These are phyloP conservation scores for Lippia alba DNA, from an alignment of 305 asterid genomes.

Conservation along the genomic window DNA sequence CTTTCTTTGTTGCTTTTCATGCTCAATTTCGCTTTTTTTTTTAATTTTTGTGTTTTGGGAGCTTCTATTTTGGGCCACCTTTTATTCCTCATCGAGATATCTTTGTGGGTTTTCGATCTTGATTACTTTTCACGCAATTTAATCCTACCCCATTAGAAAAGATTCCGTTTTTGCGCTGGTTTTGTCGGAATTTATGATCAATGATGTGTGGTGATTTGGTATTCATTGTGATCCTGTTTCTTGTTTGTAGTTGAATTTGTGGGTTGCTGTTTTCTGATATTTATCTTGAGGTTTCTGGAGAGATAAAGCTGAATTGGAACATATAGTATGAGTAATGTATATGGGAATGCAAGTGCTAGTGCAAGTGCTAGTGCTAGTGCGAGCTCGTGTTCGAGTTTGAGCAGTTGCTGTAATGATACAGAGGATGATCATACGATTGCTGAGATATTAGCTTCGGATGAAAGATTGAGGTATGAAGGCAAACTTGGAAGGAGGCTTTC, in stretches of 20 bases:
- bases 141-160: conserved; percentile 13
- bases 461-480: conserved; percentile 47
- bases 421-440: conserved; percentile 98
- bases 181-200: conserved; percentile 25
- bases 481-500: conserved; percentile 88
- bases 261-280: conserved; percentile 24
- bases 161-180: conserved; percentile 21
- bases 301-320: conserved; percentile 33
- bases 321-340: conserved; percentile 49
- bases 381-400: conserved; percentile 76
- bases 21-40: conserved; percentile 23
- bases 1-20: conserved; percentile 34
- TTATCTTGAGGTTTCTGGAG: conserved; percentile 23
- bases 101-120: conserved; percentile 24
- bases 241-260: conserved; percentile 25
- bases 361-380: conserved; percentile 20
- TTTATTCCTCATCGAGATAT: conserved; percentile 28
- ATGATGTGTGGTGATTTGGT: conserved; percentile 22
- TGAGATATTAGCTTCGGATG: conserved; percentile 73
- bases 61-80: conserved; percentile 28
- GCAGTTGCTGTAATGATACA: conserved; percentile 71
- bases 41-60: not conserved
- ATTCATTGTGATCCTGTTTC: conserved; percentile 22
- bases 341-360: conserved; percentile 45
- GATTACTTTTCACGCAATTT: not conserved